phyloP scores from a whole-genome alignment of 176 grass and related monocot species.

The Musa schizocarpa region DNA sequence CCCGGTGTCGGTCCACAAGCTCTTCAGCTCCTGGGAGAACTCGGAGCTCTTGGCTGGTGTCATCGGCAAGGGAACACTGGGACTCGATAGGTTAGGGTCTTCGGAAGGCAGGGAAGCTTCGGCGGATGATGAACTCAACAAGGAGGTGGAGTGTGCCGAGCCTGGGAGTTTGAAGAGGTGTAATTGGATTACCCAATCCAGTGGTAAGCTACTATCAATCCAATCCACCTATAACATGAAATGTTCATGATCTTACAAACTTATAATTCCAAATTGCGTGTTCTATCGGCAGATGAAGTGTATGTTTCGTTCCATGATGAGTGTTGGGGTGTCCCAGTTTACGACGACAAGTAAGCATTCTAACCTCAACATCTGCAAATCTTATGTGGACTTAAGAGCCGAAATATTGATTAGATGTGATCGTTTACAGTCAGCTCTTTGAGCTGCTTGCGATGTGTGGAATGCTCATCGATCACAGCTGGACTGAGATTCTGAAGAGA shows the following conservation, averaged over 20 bases:
- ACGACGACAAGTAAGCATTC: constrained; percentile 69
- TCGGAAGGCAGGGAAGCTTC: constrained; percentile 22
- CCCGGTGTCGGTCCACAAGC: constrained; percentile 40
- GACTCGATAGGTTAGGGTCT: constrained; percentile 12
- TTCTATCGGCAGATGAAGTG: background rate
- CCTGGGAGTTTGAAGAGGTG: constrained; percentile 56
- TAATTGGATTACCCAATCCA: constrained; percentile 89
- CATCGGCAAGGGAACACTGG: constrained; percentile 32
- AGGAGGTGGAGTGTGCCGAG: constrained; percentile 42
- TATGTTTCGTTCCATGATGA: constrained; percentile 83
- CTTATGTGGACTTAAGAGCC: background rate
- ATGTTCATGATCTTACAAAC: background rate
- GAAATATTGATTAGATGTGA: too few species aligned
- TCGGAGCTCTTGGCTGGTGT: constrained; percentile 35
- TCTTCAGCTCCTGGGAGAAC: constrained; percentile 48
- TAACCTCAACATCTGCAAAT: background rate
- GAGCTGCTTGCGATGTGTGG: constrained; percentile 79
- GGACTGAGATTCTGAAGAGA: constrained; percentile 91
- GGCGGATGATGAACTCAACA: constrained; percentile 30
- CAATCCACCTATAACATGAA: background rate
- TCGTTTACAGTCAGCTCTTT: constrained; percentile 50
- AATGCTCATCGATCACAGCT: constrained; percentile 93
- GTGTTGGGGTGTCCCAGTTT: constrained; percentile 75
- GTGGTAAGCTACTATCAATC: constrained; percentile 37
- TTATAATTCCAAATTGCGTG: background rate